Percentiles rank a stretch among this genome's conserved stretches.
These are phyloP conservation scores for Zopfia rhizophila DNA, from an alignment of 2,329 filamentous ascomycete species.

Conservation along the genomic window DNA sequence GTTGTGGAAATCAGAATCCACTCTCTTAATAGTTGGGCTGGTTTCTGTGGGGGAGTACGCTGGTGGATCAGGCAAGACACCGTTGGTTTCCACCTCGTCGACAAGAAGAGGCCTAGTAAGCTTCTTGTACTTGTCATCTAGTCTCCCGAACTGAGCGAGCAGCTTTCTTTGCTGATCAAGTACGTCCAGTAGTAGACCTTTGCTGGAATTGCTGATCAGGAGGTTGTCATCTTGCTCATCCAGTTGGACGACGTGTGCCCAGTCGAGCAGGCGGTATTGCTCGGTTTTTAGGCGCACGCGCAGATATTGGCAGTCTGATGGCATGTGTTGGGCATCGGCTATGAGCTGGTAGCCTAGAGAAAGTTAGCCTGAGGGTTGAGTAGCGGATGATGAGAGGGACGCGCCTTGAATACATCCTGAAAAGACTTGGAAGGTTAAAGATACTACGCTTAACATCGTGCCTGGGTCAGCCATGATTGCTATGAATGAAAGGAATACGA, in stretches of 20 bases:
- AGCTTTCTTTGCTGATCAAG: conserved; percentile 47
- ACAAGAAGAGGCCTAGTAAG: conserved; percentile 41
- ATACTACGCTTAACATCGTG: conserved; percentile 36
- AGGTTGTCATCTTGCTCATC: conserved; percentile 45
- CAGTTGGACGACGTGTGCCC: conserved; percentile 47
- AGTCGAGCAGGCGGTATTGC: conserved; percentile 51
- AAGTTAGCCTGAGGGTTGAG: neutral
- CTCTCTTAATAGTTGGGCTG: conserved; percentile 20
- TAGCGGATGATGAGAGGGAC: neutral
- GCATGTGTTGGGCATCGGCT: conserved; percentile 46
- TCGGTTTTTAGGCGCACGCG: conserved; percentile 51
- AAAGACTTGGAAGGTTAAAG: conserved; percentile 49
- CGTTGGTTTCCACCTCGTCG: conserved; percentile 32
- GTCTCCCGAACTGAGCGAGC: conserved; percentile 41
- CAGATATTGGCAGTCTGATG: conserved; percentile 44
- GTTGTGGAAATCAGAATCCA: conserved; percentile 33
- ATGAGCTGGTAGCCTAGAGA: conserved; percentile 50
- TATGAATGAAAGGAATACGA: no score
- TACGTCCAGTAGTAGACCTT: conserved; percentile 47
- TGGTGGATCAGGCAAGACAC: conserved; percentile 22
- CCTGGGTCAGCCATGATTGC: conserved; percentile 34
- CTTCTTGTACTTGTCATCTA: conserved; percentile 43
- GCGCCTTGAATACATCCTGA: conserved; percentile 49
- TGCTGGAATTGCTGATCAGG: conserved; percentile 44
- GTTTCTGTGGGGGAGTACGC: conserved; percentile 22